Base-by-base conservation (phyloP, 192 early-diverging fungal species). In the Coemansia sp. region DNA sequence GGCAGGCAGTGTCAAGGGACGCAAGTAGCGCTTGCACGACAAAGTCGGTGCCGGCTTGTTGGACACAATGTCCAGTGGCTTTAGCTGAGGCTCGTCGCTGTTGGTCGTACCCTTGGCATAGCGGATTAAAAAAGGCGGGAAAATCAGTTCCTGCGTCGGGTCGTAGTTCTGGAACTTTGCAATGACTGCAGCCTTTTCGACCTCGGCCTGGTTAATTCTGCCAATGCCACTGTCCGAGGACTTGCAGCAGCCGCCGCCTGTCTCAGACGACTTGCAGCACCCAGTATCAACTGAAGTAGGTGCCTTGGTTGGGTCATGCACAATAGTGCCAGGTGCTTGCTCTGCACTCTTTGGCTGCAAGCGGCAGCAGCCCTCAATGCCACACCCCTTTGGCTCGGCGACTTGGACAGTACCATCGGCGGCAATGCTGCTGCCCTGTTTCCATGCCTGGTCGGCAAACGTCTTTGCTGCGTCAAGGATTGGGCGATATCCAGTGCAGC, bases 401-500 rank as follows among this genome's bases (percentile, higher is more conserved):
- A 56, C 45, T 7, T 40, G 32, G 10, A 43, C 58, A 17, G 38
- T 40, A 6, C 71, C 71, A 17, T 60, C 60, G 5, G 33, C 23
- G 17, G 34, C 53, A 1, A 60, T 50, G 4, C 63, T 23, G 3
- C 26, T n/a, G 17, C 71, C 58, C 4, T 41, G 47, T 58, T 65
- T 77, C 75, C 68, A 78, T 39, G 75, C 68, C 34, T 63, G 48
- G 33, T 60, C 66, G n/a, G 67, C 65, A 70, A 80, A 80, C 15
- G 83, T 86, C 66, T 88, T 89, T 39, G 88, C 90, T 14, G 89
- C 89, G 30, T 92, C 89, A 14, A 94, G 56, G 57, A 94, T 94
- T 3, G 90, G 89, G 5, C 90, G 58, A 55, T 94, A 94, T 22
- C 91, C 91, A 5, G 91, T 94, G 80, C 91, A 94, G n/a, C 91